phyloP scores from a whole-genome alignment of 371 early-diverging fungal genomes.

The Haplosporangium sp. region DNA sequence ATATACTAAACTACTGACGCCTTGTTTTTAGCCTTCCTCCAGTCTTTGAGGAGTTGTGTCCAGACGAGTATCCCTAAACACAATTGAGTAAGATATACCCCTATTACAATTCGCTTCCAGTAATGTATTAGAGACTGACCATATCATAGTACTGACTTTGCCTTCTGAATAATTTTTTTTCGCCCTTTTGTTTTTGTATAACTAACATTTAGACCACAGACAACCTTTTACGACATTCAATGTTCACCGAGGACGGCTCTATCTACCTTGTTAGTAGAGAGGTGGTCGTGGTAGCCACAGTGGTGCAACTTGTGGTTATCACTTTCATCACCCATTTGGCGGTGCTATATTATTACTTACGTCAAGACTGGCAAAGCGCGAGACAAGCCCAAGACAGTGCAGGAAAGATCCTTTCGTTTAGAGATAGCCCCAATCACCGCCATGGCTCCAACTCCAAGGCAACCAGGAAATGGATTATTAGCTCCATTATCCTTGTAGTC shows the following conservation, averaged over 20 bases:
- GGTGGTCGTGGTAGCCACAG: background rate
- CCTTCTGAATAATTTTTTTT: no score
- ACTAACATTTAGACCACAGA: no score
- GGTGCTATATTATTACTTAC: background rate
- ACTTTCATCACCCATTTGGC: background rate
- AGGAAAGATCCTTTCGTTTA: background rate
- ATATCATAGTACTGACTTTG: no score
- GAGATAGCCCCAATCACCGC: background rate
- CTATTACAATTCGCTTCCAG: no score
- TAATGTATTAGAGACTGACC: no score
- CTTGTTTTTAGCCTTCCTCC: no score
- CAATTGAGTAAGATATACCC: no score
- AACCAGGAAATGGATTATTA: background rate
- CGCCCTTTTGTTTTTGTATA: no score
- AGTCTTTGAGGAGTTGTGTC: no score
- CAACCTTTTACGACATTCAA: background rate
- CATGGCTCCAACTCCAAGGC: background rate
- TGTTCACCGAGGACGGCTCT: background rate
- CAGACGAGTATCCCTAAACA: no score
- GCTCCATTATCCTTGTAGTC: background rate
- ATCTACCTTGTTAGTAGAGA: background rate
- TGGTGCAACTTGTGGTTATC: background rate
- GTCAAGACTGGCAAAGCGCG: background rate
- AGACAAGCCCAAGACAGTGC: background rate
- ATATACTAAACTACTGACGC: no score